Evolutionary conservation across 2,329 filamentous ascomycete genomes (phyloP), one percentile per base, ranked within the genome.

Genomic region (Apiospora arundinis): DNA sequence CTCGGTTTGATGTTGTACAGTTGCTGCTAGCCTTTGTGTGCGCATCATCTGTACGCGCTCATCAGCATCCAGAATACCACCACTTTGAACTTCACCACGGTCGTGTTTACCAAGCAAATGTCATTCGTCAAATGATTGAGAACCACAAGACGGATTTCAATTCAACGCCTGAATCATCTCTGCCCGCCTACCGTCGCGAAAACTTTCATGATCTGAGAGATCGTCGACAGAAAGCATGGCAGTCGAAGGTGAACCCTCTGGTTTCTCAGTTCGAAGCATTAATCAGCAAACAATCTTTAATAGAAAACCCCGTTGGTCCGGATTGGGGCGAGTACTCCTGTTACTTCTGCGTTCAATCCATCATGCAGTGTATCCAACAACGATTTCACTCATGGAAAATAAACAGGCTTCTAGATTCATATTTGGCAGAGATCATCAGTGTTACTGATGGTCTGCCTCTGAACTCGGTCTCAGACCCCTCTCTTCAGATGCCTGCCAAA

Each of bases 11-110:
- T 32, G 60, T 81, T 18, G 68, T 80, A 37, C 74, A 78, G 40
- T 76, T 78, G 1, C 72, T 82, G 12, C 72, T 82, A 12, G 78
- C 80, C 32, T 77, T 81, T 69, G 76, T 78, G 23, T 78, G 77
- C 11, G 70, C 75, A 6, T 71, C 74, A 4, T 48, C 52, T 28
- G 70, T 80, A n/a, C 72, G 71, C 14, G 12, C 3, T 37, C 23
- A 70, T 23, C 40, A 69, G 11, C 21, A 48, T 21, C 76, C 75
- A 44, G 6, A 60, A 1, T 52, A 70, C 44, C 1, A 67, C 9
- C 16, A 8, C 8, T 77, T 75, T 56, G 9, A 71, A 16, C 71
- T 78, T n/a, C 40, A 42, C 1, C 67, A 76, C 32, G 65, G 65
- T 44, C 52, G 52, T 18, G 6, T 63, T n/a, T 63, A 63, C 23